Base-by-base conservation (phyloP, 2,329 filamentous ascomycete genomes). In the Chaetomiaceae sp. region DNA sequence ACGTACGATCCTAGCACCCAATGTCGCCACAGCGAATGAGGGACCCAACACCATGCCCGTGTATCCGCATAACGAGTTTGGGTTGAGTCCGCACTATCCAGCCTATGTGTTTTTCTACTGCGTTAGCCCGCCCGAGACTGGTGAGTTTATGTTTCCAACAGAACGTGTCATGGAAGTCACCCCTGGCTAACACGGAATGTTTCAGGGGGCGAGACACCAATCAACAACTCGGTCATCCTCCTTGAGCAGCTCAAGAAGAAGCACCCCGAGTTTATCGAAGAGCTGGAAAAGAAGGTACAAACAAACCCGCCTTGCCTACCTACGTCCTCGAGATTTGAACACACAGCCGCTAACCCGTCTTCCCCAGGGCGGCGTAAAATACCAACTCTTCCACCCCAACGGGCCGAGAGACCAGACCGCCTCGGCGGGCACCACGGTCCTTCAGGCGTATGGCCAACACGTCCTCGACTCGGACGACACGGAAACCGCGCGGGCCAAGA, bases 21-120 rank as follows among this genome's bases (percentile, higher is more conserved):
- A 63, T 14, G 61, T 63, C 8, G 59, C 61, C 3, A 62, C 59
- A 3, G 63, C 62, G 19, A 65, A 62, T 47, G 63, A 64, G 53
- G 60, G 60, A 12, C 60, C 61, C 1, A 61, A 58, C 23, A 58
- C 57, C 2, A 54, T 58, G 33, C 58, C 56, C 2, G 58, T 62
- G 13, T 60, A 59, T 31, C 58, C 58, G 10, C 60, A 64, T 43
- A 61, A 63, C 31, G 62, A 63, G 53, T 63, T 61, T 38, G 58
- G 58, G 0, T 42, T 60, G 21, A 59, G 59, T 12, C 57, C 60
- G 16, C 62, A 65, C 20, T 61, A 56, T 13, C 62, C 61, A 2
- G 60, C 55, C 12, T 61, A 61, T 51, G 58, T 63, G 10, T 43
- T 65, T 10, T 63, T 65, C 44, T 62, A 58, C 30, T 59, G 60